Evolutionary conservation across 2,329 filamentous ascomycete species (phyloP), one percentile per base, ranked within the genome.

Genomic region (Hypocrella siamensis): DNA sequence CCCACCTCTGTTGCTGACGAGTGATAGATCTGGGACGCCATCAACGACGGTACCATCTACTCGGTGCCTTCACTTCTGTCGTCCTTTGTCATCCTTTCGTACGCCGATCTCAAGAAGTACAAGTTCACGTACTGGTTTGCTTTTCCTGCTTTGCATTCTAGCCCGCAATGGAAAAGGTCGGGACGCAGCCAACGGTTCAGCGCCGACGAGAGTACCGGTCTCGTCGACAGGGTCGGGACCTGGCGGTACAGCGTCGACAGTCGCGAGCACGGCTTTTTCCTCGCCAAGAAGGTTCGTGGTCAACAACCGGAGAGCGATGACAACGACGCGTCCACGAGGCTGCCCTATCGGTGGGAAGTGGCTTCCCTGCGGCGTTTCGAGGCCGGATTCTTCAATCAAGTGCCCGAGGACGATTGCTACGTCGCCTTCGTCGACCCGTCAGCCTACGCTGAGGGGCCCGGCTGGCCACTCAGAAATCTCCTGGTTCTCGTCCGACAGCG

Each of bases 61-160:
- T 90, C 85, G 8, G 82, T 88, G 31, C 90, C 90, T 3, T 94
- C 88, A 4, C 68, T 96, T 3, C 73, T 98, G 14, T 76, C 84
- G 4, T 90, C 83, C 6, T 96, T 94, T 53, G 70, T 82, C 17
- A 75, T 92, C 36, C 73, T 96, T 28, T 93, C 84, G 12, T 98
- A 83, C 52, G 88, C 90, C 39, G 88, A 98, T 49, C 68, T 98
- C 21, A 98, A 98, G 55, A 94, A 92, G 50, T 96, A 96, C 60
- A 83, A 78, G 40, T 94, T 96, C 51, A 84, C 79, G n/a, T 96
- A 96, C 57, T 93, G 92, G 75, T 96, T 96, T 54, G 88, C 80
- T 5, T 98, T 93, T 47, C 90, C 90, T 1, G 85, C 88, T 12
- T 66, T 98, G 28, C 86, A 93, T 51, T 93, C 88, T 4, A 78